These are phyloP conservation scores for Coniferiporia weirii DNA, from an alignment of 1,284 basidiomycete genomes.

Conservation along the genomic window DNA sequence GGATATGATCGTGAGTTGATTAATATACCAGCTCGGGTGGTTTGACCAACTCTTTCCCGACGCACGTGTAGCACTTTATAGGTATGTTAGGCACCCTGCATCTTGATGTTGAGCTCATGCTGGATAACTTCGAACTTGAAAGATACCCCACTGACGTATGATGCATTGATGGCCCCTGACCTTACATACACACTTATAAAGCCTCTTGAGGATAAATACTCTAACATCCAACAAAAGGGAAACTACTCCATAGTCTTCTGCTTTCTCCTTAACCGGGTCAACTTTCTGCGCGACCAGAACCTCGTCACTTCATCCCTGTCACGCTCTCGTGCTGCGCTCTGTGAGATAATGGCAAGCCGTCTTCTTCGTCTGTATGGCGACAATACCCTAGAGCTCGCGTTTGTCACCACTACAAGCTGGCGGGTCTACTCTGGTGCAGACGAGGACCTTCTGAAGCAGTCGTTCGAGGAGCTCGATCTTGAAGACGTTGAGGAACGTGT, in stretches of 20 bases:
- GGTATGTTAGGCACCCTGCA: conserved; percentile 34
- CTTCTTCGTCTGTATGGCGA: conserved; percentile 75
- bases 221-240: conserved; percentile 52
- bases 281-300: conserved; percentile 76
- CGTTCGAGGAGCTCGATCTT: conserved; percentile 63
- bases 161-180: conserved; percentile 75
- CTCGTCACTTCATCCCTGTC: conserved; percentile 65
- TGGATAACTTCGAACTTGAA: conserved; percentile 18
- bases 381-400: conserved; percentile 71
- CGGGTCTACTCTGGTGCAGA: conserved; percentile 82
- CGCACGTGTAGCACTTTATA: conserved; percentile 49
- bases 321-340: conserved; percentile 70
- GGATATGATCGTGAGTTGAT: conserved; percentile 52
- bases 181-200: conserved; percentile 82
- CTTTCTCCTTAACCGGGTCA: conserved; percentile 81
- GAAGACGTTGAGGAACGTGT: conserved; percentile 72
- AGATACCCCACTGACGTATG: conserved; percentile 76
- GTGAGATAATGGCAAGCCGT: conserved; percentile 85
- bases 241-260: conserved; percentile 82
- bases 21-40: neutral
- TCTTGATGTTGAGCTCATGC: neutral
- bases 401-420: conserved; percentile 84
- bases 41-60: neutral
- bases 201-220: conserved; percentile 71
- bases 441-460: conserved; percentile 51